A percentile compares a stretch with the other conserved stretches of the same genome.
Conservation (phyloP, 495 filamentous ascomycete genomes). For the Oidiodendron maius region DNA sequence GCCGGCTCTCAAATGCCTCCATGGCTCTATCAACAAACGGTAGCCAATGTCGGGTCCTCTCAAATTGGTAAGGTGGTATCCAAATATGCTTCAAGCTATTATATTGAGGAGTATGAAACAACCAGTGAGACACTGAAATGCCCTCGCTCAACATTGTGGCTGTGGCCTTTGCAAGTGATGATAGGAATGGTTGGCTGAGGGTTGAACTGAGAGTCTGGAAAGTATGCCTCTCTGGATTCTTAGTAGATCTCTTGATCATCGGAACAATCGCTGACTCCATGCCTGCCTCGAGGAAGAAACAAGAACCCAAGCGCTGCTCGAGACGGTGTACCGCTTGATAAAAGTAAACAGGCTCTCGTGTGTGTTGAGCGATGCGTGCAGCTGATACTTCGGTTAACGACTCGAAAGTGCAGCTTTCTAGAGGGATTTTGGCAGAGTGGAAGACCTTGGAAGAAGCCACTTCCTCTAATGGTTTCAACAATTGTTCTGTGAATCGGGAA, state of each 20-base stretch:
- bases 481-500: conserved; percentile 31
- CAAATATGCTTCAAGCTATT: conserved; percentile 25
- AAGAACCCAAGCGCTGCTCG: conserved; percentile 6
- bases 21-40: background rate
- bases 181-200: background rate
- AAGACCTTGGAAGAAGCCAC: conserved; percentile 11
- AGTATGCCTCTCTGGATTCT: no score
- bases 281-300: conserved; percentile 36
- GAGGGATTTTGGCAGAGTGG: background rate
- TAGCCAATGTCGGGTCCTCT: conserved; percentile 30
- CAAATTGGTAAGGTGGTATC: conserved; percentile 52
- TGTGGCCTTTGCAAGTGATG: conserved; percentile 17
- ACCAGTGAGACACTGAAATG: conserved; percentile 12
- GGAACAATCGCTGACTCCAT: conserved; percentile 25
- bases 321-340: conserved; percentile 30
- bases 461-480: conserved; percentile 24
- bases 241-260: no score
- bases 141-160: conserved; percentile 24
- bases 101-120: conserved; percentile 13
- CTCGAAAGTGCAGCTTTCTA: background rate
- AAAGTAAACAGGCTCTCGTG: conserved; percentile 37
- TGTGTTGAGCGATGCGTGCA: conserved; percentile 24
- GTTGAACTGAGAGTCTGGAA: no score
- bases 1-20: no score
- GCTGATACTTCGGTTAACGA: background rate